Percentiles rank a stretch among this genome's conserved stretches.
Evolutionary conservation across 768 basidiomycete species (phyloP).

Genomic region (Leccinum olivaceopallidum): DNA sequence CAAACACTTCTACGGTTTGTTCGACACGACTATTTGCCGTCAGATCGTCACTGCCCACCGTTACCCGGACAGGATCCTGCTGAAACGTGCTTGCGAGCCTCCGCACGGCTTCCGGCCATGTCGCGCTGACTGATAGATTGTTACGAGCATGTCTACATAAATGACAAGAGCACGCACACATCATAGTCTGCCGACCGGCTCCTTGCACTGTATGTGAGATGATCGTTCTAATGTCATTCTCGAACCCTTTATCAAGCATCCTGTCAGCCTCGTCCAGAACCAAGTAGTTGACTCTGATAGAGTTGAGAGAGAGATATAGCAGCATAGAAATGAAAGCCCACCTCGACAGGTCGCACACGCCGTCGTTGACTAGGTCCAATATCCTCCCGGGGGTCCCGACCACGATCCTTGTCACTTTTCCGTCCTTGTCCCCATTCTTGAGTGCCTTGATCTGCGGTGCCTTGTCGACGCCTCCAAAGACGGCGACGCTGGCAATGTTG

Average conservation of each 20-base stretch:
- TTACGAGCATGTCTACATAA: background rate
- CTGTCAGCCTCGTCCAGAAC: constrained; percentile 98
- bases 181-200: constrained; percentile 83
- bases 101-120: constrained; percentile 96
- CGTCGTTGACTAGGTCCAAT: constrained; percentile 88
- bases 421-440: constrained; percentile 49
- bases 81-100: constrained; percentile 88
- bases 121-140: constrained; percentile 77
- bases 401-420: constrained; percentile 68
- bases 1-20: constrained; percentile 91
- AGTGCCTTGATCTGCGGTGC: constrained; percentile 75
- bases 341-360: constrained; percentile 78
- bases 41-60: constrained; percentile 93
- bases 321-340: constrained; percentile 36
- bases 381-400: constrained; percentile 96
- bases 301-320: background rate
- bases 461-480: constrained; percentile 96
- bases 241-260: constrained; percentile 98
- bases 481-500: constrained; percentile 78
- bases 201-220: constrained; percentile 72
- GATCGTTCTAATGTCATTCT: constrained; percentile 94
- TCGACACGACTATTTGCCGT: constrained; percentile 94
- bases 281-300: constrained; percentile 75
- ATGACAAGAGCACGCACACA: constrained; percentile 62
- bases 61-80: constrained; percentile 81